phyloP scores from a whole-genome alignment of 306 rosid genomes.

The Pyrus bretschneideri region DNA sequence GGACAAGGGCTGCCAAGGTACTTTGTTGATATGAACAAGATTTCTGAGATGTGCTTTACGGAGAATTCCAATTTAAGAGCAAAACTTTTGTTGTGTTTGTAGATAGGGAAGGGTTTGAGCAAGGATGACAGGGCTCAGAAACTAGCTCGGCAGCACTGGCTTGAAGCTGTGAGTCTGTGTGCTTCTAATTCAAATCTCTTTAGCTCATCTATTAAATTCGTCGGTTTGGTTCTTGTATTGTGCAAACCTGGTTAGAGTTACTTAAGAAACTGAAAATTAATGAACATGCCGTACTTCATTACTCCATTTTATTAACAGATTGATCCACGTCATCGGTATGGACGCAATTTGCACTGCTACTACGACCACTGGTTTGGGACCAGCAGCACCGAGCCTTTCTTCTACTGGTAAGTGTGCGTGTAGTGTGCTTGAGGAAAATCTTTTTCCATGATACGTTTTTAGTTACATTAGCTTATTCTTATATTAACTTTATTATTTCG shows the following conservation, averaged over 20 bases:
- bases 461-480: background rate
- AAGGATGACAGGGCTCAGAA: constrained; percentile 49
- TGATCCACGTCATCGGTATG: constrained; percentile 55
- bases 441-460: background rate
- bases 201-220: no score
- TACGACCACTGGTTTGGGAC: constrained; percentile 25
- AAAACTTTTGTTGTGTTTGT: background rate
- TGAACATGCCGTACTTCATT: background rate
- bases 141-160: constrained; percentile 50
- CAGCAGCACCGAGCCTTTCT: constrained; percentile 43
- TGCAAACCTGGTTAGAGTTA: no score
- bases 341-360: constrained; percentile 44
- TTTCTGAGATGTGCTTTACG: background rate
- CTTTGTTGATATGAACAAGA: background rate
- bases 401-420: constrained; percentile 35
- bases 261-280: background rate
- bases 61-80: background rate
- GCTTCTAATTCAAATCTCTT: no score
- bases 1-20: constrained; percentile 38
- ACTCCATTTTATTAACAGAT: constrained; percentile 15
- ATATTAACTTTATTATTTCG: background rate
- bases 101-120: constrained; percentile 47
- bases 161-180: constrained; percentile 44
- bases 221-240: no score
- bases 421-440: background rate